Evolutionary conservation across 2,329 filamentous ascomycete genomes (phyloP).

Genomic region (Cladobotryum mycophilum): DNA sequence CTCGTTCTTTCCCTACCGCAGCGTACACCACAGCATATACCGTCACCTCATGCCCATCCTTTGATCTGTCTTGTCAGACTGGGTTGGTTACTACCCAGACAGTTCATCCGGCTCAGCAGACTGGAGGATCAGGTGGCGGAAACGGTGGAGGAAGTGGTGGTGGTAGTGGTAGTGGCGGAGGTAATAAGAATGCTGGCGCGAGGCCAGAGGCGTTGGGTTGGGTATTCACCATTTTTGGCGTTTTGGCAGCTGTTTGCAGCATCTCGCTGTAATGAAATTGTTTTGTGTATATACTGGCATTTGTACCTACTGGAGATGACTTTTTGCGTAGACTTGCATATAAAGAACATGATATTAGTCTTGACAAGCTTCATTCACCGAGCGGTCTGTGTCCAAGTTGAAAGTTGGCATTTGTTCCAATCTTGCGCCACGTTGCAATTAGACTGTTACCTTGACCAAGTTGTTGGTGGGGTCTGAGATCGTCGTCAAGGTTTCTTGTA

Average conservation of each 20-base stretch:
- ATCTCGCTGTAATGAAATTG: constrained; percentile 1
- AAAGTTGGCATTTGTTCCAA: too few relatives aligned
- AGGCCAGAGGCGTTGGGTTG: constrained; percentile 5
- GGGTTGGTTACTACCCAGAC: constrained; percentile 20
- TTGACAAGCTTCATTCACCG: too few relatives aligned
- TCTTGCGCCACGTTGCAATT: too few relatives aligned
- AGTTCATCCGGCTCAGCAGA: constrained; percentile 7
- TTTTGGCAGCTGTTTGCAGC: constrained; percentile 5
- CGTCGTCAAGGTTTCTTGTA: too few relatives aligned
- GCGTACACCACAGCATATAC: constrained; percentile 21
- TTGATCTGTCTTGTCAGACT: constrained; percentile 16
- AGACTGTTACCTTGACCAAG: too few relatives aligned
- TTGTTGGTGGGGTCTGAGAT: too few relatives aligned
- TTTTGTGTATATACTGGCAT: not conserved
- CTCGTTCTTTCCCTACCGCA: constrained; percentile 9
- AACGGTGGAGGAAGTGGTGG: not conserved
- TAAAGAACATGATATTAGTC: too few relatives aligned
- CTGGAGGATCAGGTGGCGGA: not conserved
- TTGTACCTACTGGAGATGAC: not conserved
- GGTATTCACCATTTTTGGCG: not conserved
- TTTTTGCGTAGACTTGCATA: not conserved
- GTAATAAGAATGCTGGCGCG: constrained; percentile 10
- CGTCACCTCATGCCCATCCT: constrained; percentile 20
- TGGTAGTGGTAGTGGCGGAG: not conserved
- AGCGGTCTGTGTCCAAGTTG: too few relatives aligned